Evolutionary conservation across 225 moss, liverwort and hornwort genomes (phyloP).

Genomic region (Physcomitrellopsis africana): DNA sequence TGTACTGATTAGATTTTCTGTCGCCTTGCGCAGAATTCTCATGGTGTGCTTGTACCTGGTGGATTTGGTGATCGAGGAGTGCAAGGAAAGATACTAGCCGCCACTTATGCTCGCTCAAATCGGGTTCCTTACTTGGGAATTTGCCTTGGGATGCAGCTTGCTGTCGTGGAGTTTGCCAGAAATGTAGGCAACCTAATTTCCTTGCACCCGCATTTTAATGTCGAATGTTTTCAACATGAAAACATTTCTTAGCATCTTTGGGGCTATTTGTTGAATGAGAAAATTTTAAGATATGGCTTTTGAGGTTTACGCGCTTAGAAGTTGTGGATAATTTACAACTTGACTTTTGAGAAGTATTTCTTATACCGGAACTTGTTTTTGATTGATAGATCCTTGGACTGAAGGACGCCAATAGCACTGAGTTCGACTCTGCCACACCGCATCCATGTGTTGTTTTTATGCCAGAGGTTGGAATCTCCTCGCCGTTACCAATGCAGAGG

Average conservation of each 20-base stretch:
- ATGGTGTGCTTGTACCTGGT: slow-evolving; percentile 79
- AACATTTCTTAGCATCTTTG: neutral
- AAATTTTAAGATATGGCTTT: neutral
- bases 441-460: slow-evolving; percentile 73
- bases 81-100: slow-evolving; percentile 78
- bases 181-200: slow-evolving; percentile 29
- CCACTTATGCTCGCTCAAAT: slow-evolving; percentile 73
- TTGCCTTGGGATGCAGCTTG: slow-evolving; percentile 87
- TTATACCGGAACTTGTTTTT: neutral
- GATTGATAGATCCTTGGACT: slow-evolving; percentile 52
- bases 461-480: slow-evolving; percentile 56
- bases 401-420: slow-evolving; percentile 63
- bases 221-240: neutral
- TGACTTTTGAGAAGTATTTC: neutral
- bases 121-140: slow-evolving; percentile 73
- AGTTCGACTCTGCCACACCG: slow-evolving; percentile 64
- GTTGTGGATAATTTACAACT: neutral
- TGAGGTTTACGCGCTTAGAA: neutral
- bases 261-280: neutral
- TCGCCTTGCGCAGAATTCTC: slow-evolving; percentile 49
- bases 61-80: slow-evolving; percentile 87
- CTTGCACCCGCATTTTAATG: neutral
- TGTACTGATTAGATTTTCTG: neutral
- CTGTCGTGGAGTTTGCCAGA: slow-evolving; percentile 81
- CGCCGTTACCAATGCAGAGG: neutral